Base-by-base conservation (phyloP, 2,329 filamentous ascomycete species). In the Triangularia setosa region DNA sequence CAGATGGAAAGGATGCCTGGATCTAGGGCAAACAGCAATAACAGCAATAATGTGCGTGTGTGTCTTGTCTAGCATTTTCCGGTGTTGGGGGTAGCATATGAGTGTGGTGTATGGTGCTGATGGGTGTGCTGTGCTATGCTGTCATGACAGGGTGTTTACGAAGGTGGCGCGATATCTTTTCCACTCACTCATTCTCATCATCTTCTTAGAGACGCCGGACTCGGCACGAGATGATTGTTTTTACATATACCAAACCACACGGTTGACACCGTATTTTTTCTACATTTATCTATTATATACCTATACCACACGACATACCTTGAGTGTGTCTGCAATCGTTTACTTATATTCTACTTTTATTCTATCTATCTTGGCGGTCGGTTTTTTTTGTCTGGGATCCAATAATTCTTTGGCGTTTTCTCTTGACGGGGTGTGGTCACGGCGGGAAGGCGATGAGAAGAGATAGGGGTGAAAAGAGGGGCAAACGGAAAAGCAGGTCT, bases 1-100 rank as follows among this genome's bases (percentile, higher is more conserved):
- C 59, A 24, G 63, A 57, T 59, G 66, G 62, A 16, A 72, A 73
- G 63, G 62, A 68, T n/a, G 72, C 73, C 25, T 76, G 75, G 75
- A 76, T 76, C 23, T 76, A 65, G 68, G n/a, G 40, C 55, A n/a
- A 63, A 7, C 30, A 33, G 4, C 53, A 40, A 55, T 14, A 52
- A 40, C 57, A 27, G 25, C 27, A 58, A 35, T 53, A 14, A 59
- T 65, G 64, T 64, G 62, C 58, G 55, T 58, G 57, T 52, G 60
- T 44, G 40, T 62, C 54, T 61, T 33, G 21, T 18, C 62, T 61
- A 68, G 68, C 63, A 68, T 68, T 70, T 68, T 67, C 61, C 52
- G 64, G 67, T 67, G 67, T 69, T 69, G 60, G 65, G 57, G 35
- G 40, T 48, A 48, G 40, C 40, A 48, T 48, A 48, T n/a, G 40